These are phyloP conservation scores for Aspergillus vadensis DNA, from an alignment of 2,329 filamentous ascomycete species.

Conservation along the genomic window DNA sequence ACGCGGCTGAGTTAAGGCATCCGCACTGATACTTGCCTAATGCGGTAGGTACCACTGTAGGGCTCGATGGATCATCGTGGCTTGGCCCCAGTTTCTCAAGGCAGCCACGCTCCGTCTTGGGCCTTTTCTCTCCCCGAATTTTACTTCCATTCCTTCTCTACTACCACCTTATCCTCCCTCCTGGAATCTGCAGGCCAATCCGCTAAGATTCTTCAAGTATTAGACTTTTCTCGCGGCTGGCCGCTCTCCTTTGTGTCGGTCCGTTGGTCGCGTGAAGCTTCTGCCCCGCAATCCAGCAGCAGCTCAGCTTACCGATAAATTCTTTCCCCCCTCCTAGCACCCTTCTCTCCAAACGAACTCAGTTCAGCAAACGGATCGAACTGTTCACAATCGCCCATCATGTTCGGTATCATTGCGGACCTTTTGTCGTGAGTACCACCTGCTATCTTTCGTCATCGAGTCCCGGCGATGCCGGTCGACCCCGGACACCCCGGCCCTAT, in stretches of 20 bases:
- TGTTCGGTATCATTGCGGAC: conserved; percentile 79
- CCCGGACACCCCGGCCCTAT: not conserved
- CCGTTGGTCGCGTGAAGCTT: conserved; percentile 22
- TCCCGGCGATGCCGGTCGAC: conserved; percentile 4
- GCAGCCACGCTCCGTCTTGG: conserved; percentile 17
- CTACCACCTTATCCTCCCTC: conserved; percentile 1
- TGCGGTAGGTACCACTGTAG: not conserved
- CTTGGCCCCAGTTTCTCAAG: conserved; percentile 12
- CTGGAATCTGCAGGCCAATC: not conserved
- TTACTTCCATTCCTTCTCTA: conserved; percentile 6
- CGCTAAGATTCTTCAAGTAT: not conserved
- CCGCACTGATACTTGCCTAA: not conserved
- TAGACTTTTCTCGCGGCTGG: conserved; percentile 16
- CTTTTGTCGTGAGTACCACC: conserved; percentile 68
- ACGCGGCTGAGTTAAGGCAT: not conserved
- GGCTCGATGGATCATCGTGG: conserved; percentile 15
- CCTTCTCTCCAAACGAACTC: not conserved
- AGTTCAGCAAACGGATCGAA: not conserved
- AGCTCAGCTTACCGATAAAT: conserved; percentile 10
- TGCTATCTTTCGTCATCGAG: not conserved
- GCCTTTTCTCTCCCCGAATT: conserved; percentile 12
- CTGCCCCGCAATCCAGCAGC: conserved; percentile 21
- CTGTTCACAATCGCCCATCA: conserved; percentile 39
- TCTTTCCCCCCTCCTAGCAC: not conserved
- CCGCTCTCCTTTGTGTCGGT: conserved; percentile 14